phyloP scores from a whole-genome alignment of 805 yeast genomes.

The Cyberlindnera xylosilytica region DNA sequence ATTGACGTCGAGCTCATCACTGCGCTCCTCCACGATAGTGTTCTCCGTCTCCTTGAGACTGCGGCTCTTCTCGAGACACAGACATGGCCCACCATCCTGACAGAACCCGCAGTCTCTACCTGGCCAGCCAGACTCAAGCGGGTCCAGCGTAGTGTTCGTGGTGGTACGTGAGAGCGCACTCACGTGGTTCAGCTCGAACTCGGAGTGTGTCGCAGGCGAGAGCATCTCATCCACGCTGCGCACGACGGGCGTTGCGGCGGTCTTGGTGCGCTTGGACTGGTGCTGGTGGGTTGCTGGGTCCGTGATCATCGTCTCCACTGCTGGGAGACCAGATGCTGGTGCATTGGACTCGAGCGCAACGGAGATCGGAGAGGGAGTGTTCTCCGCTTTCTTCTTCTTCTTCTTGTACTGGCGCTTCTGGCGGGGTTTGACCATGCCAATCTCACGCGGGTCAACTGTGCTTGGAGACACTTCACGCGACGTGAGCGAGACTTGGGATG shows the following conservation, averaged over 20 bases:
- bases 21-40: not conserved
- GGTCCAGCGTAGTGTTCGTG: slow-evolving; percentile 21
- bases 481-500: not conserved
- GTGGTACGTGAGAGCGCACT: slow-evolving; percentile 21
- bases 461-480: slow-evolving; percentile 21
- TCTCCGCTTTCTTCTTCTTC: slow-evolving; percentile 21
- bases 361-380: slow-evolving; percentile 27
- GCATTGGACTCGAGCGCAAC: not conserved
- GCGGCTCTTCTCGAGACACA: slow-evolving; percentile 15
- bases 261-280: slow-evolving; percentile 15
- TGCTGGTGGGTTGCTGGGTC: slow-evolving; percentile 2
- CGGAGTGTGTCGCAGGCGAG: too few relatives aligned
- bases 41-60: slow-evolving; percentile 4
- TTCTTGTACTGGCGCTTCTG: slow-evolving; percentile 24
- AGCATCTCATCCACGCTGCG: too few relatives aligned
- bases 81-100: slow-evolving; percentile 14
- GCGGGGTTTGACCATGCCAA: slow-evolving; percentile 19
- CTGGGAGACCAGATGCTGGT: slow-evolving; percentile 13
- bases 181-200: too few relatives aligned
- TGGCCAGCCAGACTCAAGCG: slow-evolving; percentile 16
- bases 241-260: too few relatives aligned
- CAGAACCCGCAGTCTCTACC: slow-evolving; percentile 18
- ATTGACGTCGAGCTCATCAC: slow-evolving; percentile 8
- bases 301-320: slow-evolving; percentile 11
- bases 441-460: slow-evolving; percentile 24